phyloP scores from a whole-genome alignment of 148 eudicot genomes.

The Limonium bicolor region DNA sequence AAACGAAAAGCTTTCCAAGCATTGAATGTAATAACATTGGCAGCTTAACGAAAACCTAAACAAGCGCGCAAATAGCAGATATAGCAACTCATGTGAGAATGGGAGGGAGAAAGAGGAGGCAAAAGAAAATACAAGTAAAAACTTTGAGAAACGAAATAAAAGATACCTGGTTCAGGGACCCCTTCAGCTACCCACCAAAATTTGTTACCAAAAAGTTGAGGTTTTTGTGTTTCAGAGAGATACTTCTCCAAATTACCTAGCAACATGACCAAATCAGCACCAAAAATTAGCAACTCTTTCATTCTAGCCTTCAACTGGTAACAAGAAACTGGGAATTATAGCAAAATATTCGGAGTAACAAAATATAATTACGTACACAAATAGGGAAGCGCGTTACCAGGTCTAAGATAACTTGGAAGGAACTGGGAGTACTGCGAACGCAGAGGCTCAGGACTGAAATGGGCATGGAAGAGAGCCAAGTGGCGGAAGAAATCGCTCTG shows the following conservation, averaged over 20 bases:
- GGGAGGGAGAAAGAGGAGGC: too few relatives aligned
- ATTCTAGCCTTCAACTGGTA: too few relatives aligned
- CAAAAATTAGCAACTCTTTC: too few relatives aligned
- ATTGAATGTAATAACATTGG: too few relatives aligned
- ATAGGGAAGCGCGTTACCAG: background rate
- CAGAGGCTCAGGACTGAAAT: slow-evolving; percentile 1
- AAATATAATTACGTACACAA: background rate
- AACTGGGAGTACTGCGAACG: slow-evolving; percentile 3
- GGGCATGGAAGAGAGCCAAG: slow-evolving; percentile 3
- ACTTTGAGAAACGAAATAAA: background rate
- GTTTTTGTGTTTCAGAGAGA: slow-evolving; percentile 2
- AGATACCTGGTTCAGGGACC: slow-evolving; percentile 4
- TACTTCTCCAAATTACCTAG: slow-evolving; percentile 4
- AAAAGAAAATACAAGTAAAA: too few relatives aligned
- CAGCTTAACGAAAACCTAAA: too few relatives aligned
- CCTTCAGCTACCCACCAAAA: slow-evolving; percentile 1
- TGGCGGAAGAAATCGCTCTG: slow-evolving; percentile 6
- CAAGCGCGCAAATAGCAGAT: too few relatives aligned
- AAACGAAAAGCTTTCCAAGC: too few relatives aligned
- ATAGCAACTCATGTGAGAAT: too few relatives aligned
- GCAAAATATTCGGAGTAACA: background rate
- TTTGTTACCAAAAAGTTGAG: slow-evolving; percentile 1
- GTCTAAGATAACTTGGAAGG: slow-evolving; percentile 5
- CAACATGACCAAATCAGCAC: background rate
- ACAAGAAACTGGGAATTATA: too few relatives aligned